A percentile compares a stretch with the other conserved stretches of the same genome.
Conservation (phyloP, 1,284 basidiomycete species). For the Puccinia novopanici region DNA sequence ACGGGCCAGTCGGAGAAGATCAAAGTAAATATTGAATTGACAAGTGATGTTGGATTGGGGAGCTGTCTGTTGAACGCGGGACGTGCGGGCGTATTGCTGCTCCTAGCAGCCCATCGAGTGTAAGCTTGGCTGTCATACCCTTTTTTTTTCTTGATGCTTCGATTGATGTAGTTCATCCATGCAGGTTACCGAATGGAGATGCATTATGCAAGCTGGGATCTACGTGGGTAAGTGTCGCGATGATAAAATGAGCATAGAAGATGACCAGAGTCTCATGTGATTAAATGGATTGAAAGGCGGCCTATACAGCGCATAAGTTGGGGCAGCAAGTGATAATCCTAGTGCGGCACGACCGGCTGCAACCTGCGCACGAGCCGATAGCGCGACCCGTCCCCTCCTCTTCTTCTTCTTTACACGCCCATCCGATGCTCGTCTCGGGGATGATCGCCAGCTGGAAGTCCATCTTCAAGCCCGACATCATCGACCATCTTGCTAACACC, state of each 20-base stretch:
- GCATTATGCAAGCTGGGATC: conserved; percentile 46
- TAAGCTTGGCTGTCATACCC: conserved; percentile 12
- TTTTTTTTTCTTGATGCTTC: background rate
- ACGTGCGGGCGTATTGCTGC: background rate
- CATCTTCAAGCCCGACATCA: conserved; percentile 28
- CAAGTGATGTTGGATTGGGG: conserved; percentile 31
- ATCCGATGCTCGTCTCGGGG: background rate
- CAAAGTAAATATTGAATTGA: conserved; percentile 16
- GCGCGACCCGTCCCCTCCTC: background rate
- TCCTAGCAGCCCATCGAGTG: conserved; percentile 45
- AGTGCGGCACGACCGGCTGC: conserved; percentile 31
- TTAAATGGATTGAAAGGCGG: conserved; percentile 18
- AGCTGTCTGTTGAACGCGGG: conserved; percentile 9
- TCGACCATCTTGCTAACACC: conserved; percentile 26
- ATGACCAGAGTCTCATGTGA: background rate
- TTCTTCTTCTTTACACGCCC: background rate
- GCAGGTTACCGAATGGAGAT: conserved; percentile 44
- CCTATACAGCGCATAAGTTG: conserved; percentile 20
- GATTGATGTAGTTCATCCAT: background rate
- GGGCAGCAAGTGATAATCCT: conserved; percentile 28
- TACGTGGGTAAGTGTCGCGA: background rate
- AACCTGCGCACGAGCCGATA: conserved; percentile 5
- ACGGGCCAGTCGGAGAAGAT: background rate
- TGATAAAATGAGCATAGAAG: background rate
- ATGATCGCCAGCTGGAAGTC: conserved; percentile 40